Conservation (phyloP, 2,329 filamentous ascomycete species). For the Colletotrichum sp. region DNA sequence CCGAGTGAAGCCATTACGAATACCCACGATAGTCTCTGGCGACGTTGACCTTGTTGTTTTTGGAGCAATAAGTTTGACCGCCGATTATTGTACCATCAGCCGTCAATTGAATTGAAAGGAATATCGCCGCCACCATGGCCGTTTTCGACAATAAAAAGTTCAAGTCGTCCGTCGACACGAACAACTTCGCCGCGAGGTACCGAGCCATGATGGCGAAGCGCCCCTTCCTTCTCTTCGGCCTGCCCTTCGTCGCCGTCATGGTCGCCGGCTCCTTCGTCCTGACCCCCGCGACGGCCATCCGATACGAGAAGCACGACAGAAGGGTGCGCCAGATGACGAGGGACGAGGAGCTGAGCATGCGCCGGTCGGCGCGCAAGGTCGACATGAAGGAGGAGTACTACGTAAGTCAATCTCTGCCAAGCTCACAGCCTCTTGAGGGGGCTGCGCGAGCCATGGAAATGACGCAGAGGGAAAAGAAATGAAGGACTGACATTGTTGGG, state of each 20-base stretch:
- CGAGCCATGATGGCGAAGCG: constrained; percentile 75
- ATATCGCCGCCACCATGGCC: constrained; percentile 52
- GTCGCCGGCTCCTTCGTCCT: constrained; percentile 92
- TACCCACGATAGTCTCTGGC: neutral
- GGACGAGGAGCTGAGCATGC: constrained; percentile 85
- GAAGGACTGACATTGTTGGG: constrained; percentile 32
- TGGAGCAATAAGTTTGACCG: no score
- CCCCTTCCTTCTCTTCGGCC: constrained; percentile 90
- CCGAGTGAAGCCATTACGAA: neutral
- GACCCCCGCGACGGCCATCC: constrained; percentile 89
- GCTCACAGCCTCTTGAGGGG: neutral
- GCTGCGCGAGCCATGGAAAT: neutral
- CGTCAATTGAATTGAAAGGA: neutral
- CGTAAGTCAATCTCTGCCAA: constrained; percentile 54
- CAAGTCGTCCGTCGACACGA: constrained; percentile 67
- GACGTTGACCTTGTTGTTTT: neutral
- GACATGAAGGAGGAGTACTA: constrained; percentile 89
- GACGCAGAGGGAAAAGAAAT: constrained; percentile 28
- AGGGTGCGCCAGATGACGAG: constrained; percentile 85
- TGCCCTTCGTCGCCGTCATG: constrained; percentile 91
- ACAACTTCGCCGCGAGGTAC: constrained; percentile 77
- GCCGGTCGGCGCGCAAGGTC: constrained; percentile 72
- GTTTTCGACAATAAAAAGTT: constrained; percentile 75
- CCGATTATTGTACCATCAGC: no score
- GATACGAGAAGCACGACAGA: constrained; percentile 92